Conservation (phyloP, 2,329 filamentous ascomycete genomes). For the Arthrobotrys musiformis region DNA sequence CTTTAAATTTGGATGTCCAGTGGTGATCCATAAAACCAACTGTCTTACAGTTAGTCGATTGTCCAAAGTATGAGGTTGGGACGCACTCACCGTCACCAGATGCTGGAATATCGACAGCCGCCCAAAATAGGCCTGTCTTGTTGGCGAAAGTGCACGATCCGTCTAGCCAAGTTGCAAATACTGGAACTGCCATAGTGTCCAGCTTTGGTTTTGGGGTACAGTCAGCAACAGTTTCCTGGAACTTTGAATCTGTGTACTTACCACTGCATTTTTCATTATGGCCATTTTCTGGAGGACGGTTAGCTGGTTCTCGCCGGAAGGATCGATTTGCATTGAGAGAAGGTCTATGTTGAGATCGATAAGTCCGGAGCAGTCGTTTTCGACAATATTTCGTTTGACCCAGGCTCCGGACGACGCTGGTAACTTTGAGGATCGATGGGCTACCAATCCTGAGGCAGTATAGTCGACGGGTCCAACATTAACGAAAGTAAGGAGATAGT, state of each 20-base stretch:
- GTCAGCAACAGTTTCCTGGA: neutral
- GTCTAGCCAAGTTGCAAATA: conserved; percentile 84
- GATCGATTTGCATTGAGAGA: neutral
- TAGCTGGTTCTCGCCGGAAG: conserved; percentile 18
- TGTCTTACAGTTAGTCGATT: conserved; percentile 73
- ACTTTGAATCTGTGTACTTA: conserved; percentile 61
- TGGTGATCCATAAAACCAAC: conserved; percentile 52
- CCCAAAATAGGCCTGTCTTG: conserved; percentile 66
- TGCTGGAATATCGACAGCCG: conserved; percentile 34
- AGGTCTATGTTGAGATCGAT: neutral
- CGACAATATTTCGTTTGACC: conserved; percentile 4
- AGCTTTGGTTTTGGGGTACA: conserved; percentile 5
- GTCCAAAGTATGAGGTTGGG: conserved; percentile 61
- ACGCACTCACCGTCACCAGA: conserved; percentile 65
- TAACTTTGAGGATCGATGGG: conserved; percentile 29
- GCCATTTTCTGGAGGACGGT: conserved; percentile 77
- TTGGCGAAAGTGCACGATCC: conserved; percentile 79
- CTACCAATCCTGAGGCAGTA: neutral
- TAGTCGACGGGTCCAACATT: conserved; percentile 34
- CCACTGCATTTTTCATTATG: conserved; percentile 78
- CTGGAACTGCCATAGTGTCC: conserved; percentile 78
- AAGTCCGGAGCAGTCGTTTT: conserved; percentile 5
- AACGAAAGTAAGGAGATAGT: conserved; percentile 47
- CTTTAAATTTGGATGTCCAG: conserved; percentile 42
- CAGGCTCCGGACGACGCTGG: conserved; percentile 43